Evolutionary conservation across 2,329 filamentous ascomycete genomes (phyloP), one percentile per base, ranked within the genome.

Genomic region (Hypoxylon sp.): DNA sequence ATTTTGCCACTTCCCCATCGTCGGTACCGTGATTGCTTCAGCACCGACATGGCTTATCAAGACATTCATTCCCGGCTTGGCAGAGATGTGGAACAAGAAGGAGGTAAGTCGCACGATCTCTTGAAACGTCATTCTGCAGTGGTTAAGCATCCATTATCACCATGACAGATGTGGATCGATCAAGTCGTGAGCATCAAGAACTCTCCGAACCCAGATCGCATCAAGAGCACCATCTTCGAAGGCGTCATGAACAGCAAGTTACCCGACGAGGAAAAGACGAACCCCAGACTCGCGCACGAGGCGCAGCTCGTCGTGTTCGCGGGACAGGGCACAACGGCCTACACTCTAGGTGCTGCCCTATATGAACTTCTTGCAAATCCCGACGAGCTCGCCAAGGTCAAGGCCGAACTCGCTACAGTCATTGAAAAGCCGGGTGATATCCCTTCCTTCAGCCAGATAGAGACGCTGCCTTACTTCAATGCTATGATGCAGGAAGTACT

Each of bases 401-500:
- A 42, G 10, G 48, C 23, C 1, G 26, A 43, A 9, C 7, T 37
- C 10, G n/a, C n/a, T n/a, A n/a, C n/a, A n/a, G n/a, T n/a, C n/a
- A n/a, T n/a, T n/a, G n/a, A n/a, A n/a, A n/a, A n/a, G n/a, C n/a
- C n/a, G n/a, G n/a, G n/a, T n/a, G n/a, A n/a, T n/a, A 51, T 61
- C 8, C 58, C 57, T 0, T 48, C 61, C 6, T 55, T 63, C 10
- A 23, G 62, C 0, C 40, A 71, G 26, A 53, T 73, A 1, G 70
- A 74, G 9, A 55, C 54, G 4, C 67, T 74, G 1, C 68, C 72
- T 0, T 74, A 70, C 48, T 66, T 78, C 13, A 57, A 59, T 3
- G 75, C 73, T 1, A 58, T 72, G 4, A 67, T 77, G 23, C 64
- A 71, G 2, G 74, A 77, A 49, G 64, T 62, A 0, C 31, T 79